Base-by-base conservation (phyloP, 164 flowering plant genomes). In the Euptelea pleiosperma region DNA sequence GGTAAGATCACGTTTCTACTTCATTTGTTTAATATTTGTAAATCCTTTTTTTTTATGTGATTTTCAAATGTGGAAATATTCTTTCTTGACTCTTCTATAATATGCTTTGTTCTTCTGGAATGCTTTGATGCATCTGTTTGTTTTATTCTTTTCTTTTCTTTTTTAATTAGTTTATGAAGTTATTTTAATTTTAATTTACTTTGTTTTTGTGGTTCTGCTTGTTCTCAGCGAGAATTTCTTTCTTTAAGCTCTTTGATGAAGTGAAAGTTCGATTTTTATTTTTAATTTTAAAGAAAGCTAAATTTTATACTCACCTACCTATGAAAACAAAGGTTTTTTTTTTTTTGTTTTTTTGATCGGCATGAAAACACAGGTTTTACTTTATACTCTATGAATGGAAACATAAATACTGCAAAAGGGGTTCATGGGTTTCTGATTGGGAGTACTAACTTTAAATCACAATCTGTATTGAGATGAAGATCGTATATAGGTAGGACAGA, bases 1-100 rank as follows among this genome's bases (percentile, higher is more conserved):
- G 85, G 97, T 89, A 61, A 64, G 39, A 28, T 34, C 10, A 29
- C n/a, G 10, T 46, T 8, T 35, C 39, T 41, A 3, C 7, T 19
- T 33, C 3, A 16, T 19, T 36, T 21, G 47, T 26, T 25, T n/a
- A n/a, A n/a, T n/a, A n/a, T n/a, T n/a, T 22, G 29, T 25, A 18
- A 12, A 11, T 29, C 15, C 16, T 44, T 16, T 25, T 25, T 34
- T n/a, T 1, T 52, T 65, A 24, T 52, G 12, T 10, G 30, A 6
- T 28, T n/a, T 16, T 35, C 28, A 16, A 41, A 28, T 25, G 22
- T 43, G 16, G 40, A 57, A 18, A 43, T 11, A 43, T 21, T 31
- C 40, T 31, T 7, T 8, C 1, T 31, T 18, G 22, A 0, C 39
- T 43, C 6, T 30, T 57, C 12, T 40, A 6, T 25, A 5, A 2